Evolutionary conservation across 2,329 filamentous ascomycete species (phyloP), one percentile per base, ranked within the genome.

Genomic region (Diaporthe sp.): DNA sequence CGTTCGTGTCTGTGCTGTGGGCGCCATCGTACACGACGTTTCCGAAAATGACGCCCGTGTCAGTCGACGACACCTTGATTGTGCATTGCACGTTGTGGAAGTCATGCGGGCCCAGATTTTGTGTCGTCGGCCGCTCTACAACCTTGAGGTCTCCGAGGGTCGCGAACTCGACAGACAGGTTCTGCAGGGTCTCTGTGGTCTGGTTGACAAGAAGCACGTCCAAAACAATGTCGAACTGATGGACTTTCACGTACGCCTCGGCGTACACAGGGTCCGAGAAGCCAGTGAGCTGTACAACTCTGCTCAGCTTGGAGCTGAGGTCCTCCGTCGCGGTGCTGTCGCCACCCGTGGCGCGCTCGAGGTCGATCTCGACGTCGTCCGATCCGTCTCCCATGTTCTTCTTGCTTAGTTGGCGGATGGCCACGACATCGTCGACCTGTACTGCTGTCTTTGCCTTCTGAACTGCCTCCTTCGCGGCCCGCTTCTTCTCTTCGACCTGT

Each of bases 21-120:
- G 96, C 91, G 42, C 96, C 97, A 80, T 99, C 97, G 84, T 99
- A 99, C 10, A 99, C 94, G 34, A 99, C 96, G 82, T 99, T 99
- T 79, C 97, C 97, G 81, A 99, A 99, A 80, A 99, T 99, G 79
- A 99, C 97, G 74, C 97, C 97, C 2, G 97, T 98, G 82, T 99
- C 97, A 5, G 97, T 99, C 9, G 95, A 98, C 4, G 95, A 98
- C 31, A 99, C 97, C 87, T 98, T 98, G 89, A 99, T 97, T 15
- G 97, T 99, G 82, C 96, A 96, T 85, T 99, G 97, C 44, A 99
- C 95, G 82, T 98, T 98, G 87, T 98, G 92, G 89, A 99, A 99
- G 84, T 98, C 97, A 82, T 98, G 95, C 1, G 95, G 95, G 2
- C 94, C 95, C 17, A 99, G 90, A 82, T 98, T 99, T 84, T 98